Conservation (phyloP, 139 green algal species). For the Chlamydomonas sp. region DNA sequence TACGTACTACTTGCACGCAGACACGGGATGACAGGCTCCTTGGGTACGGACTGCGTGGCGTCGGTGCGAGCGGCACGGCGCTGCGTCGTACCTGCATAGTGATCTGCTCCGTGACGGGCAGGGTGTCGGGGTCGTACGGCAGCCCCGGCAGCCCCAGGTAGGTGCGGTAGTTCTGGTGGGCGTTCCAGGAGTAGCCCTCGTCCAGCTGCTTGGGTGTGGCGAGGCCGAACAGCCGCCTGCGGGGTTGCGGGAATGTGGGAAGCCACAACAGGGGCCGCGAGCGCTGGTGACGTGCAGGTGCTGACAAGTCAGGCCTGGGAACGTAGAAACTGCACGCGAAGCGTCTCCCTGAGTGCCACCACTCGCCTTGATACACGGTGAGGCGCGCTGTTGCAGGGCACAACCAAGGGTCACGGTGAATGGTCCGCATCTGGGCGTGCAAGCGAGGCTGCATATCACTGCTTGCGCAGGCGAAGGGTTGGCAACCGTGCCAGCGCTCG, state of each 20-base stretch:
- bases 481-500: not conserved
- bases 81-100: slow-evolving; percentile 35
- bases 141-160: slow-evolving; percentile 23
- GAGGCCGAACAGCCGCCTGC: slow-evolving; percentile 43
- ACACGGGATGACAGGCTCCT: not conserved
- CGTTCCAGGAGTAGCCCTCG: slow-evolving; percentile 28
- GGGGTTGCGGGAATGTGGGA: not conserved
- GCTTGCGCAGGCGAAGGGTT: not conserved
- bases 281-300: not conserved
- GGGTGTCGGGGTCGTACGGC: slow-evolving; percentile 11
- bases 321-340: not conserved
- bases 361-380: not conserved
- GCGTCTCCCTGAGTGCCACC: not conserved
- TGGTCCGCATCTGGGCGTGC: too few relatives aligned
- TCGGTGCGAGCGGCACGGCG: not conserved
- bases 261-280: too few relatives aligned
- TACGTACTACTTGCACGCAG: not conserved
- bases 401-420: too few relatives aligned
- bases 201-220: slow-evolving; percentile 22
- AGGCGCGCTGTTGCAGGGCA: not conserved
- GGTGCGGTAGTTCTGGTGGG: slow-evolving; percentile 31
- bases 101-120: slow-evolving; percentile 27
- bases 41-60: not conserved
- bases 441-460: not conserved
- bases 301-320: not conserved